Conservation (phyloP, 2,329 filamentous ascomycete species). For the Lasiodiplodia sp. region DNA sequence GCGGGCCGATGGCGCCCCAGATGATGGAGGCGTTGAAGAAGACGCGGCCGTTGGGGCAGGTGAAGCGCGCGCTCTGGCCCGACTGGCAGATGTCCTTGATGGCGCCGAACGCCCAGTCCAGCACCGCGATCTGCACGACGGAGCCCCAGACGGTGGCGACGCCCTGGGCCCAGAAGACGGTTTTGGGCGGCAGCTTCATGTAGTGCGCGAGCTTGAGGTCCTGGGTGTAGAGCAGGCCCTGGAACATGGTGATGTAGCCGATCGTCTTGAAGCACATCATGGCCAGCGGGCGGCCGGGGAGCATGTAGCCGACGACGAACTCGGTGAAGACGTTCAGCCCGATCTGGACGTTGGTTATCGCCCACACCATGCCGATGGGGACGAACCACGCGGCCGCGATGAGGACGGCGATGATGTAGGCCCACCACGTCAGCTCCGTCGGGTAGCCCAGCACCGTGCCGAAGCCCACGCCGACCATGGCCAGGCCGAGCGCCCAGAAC, state of each 20-base stretch:
- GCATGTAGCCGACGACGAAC: conserved; percentile 72
- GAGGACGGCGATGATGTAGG: conserved; percentile 70
- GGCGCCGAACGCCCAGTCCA: conserved; percentile 35
- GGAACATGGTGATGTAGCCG: conserved; percentile 37
- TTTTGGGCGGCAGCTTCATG: conserved; percentile 58
- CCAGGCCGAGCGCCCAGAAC: conserved; percentile 57
- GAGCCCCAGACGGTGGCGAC: conserved; percentile 52
- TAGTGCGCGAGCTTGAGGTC: conserved; percentile 43
- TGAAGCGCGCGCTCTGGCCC: conserved; percentile 57
- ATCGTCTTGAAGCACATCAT: conserved; percentile 62
- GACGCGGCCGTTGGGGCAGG: conserved; percentile 68
- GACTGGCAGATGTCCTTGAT: conserved; percentile 54
- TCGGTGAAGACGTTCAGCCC: conserved; percentile 60
- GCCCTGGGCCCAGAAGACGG: conserved; percentile 60
- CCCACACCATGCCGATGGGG: conserved; percentile 35
- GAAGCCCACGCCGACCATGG: conserved; percentile 60
- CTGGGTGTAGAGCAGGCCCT: conserved; percentile 30
- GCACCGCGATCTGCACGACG: conserved; percentile 48
- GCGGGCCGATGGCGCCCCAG: conserved; percentile 68
- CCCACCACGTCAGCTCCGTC: conserved; percentile 76
- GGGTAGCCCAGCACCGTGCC: conserved; percentile 61
- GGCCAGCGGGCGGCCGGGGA: conserved; percentile 67
- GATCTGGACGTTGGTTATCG: conserved; percentile 28
- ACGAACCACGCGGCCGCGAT: conserved; percentile 61
- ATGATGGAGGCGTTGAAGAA: conserved; percentile 73